Percentiles rank a stretch among this genome's conserved stretches.
Evolutionary conservation across 768 basidiomycete genomes (phyloP).

Genomic region (Lactarius tabidus): DNA sequence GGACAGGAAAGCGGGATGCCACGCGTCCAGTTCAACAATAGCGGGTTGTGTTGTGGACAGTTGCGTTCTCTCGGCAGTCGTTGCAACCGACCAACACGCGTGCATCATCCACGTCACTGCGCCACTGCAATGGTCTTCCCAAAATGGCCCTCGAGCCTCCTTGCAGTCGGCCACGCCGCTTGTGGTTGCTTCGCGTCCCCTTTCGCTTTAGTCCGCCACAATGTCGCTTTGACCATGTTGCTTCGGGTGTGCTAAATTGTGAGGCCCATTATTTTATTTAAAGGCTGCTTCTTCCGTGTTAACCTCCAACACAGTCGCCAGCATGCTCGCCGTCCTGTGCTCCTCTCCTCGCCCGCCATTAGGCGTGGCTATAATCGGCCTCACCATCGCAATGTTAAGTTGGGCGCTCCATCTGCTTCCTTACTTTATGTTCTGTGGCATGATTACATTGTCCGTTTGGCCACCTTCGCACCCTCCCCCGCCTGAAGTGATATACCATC

Average conservation of each 20-base stretch:
- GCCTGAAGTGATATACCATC: neutral
- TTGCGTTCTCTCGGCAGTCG: neutral
- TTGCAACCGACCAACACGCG: neutral
- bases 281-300: neutral
- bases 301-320: neutral
- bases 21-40: neutral
- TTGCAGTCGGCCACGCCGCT: neutral
- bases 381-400: slow-evolving; percentile 6
- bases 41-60: neutral
- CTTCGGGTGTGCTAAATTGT: neutral
- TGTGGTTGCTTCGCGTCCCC: neutral
- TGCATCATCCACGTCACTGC: neutral
- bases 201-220: slow-evolving; percentile 9
- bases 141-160: neutral
- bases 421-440: slow-evolving; percentile 8
- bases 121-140: neutral
- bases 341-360: slow-evolving; percentile 8
- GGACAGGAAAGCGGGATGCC: neutral
- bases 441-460: slow-evolving; percentile 13
- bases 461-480: neutral
- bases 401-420: slow-evolving; percentile 16
- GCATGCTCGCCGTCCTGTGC: slow-evolving; percentile 18
- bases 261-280: slow-evolving; percentile 2
- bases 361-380: slow-evolving; percentile 16
- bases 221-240: neutral